Evolutionary conservation across 2,329 filamentous ascomycete genomes (phyloP).

Genomic region (Trichoderma sp.): DNA sequence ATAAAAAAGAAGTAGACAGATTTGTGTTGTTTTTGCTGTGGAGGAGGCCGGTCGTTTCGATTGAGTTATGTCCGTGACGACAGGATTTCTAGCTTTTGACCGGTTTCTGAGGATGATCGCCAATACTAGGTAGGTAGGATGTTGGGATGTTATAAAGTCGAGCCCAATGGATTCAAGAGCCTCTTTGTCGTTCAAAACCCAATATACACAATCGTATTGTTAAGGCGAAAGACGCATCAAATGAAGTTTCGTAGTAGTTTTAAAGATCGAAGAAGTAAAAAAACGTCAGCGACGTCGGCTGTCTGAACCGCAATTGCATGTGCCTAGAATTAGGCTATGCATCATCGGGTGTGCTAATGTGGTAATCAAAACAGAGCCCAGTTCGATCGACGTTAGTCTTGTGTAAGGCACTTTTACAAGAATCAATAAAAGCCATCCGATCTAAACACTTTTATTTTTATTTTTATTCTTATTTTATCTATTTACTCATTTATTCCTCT

Average conservation of each 20-base stretch:
- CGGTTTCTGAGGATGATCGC: not conserved
- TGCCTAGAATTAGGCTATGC: slow-evolving; percentile 2
- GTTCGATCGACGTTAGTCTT: not conserved
- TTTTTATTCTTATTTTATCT: not conserved
- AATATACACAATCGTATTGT: not conserved
- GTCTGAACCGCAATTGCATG: not conserved
- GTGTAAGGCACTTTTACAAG: not conserved
- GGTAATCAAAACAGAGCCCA: not conserved
- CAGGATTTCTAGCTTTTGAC: not conserved
- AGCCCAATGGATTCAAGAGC: not conserved
- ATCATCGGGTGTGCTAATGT: not conserved
- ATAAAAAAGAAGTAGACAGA: not conserved
- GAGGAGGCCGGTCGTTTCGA: not conserved
- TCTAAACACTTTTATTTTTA: not conserved
- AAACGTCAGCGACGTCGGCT: slow-evolving; percentile 5
- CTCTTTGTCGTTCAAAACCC: not conserved
- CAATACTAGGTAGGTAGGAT: not conserved
- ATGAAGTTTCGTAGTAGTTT: not conserved
- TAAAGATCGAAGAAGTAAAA: not conserved
- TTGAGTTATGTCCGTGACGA: not conserved
- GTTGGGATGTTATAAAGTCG: not conserved
- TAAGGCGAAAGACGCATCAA: not conserved
- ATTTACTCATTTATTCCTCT: no score
- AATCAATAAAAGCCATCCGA: not conserved
- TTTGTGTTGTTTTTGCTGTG: not conserved